phyloP scores from a whole-genome alignment of 306 rosid genomes.

The Trichosanthes cucumerina region DNA sequence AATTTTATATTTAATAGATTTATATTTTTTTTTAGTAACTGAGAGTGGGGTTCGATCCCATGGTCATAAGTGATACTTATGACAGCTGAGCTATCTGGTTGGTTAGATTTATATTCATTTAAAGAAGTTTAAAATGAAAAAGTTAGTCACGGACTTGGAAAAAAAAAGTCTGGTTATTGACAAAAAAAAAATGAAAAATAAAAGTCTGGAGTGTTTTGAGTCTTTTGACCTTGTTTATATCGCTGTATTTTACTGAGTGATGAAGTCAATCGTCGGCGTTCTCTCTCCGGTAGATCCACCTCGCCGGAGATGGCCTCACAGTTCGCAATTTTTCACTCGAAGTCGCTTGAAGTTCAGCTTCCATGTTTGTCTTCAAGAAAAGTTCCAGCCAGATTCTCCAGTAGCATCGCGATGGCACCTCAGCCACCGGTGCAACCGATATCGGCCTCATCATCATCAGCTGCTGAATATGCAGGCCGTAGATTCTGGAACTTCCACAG shows the following conservation, averaged over 20 bases:
- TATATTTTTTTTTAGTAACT: too few species aligned
- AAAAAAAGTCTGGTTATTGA: too few species aligned
- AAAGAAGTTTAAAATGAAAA: too few species aligned
- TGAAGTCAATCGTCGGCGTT: background rate
- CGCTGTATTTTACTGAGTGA: background rate
- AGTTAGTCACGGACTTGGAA: too few species aligned
- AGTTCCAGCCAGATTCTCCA: background rate
- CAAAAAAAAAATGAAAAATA: too few species aligned
- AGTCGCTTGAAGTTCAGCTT: conserved; percentile 10
- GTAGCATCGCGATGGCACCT: background rate
- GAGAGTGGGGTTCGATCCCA: too few species aligned
- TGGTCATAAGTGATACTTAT: too few species aligned
- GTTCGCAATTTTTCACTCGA: background rate
- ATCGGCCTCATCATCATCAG: background rate
- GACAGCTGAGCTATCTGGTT: too few species aligned
- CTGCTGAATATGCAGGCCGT: background rate
- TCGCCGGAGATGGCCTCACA: conserved; percentile 19
- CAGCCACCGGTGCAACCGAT: background rate
- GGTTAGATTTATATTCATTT: too few species aligned
- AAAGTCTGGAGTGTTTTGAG: too few species aligned
- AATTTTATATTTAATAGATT: too few species aligned
- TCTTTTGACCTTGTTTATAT: background rate
- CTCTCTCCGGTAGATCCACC: background rate
- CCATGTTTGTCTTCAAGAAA: conserved; percentile 15
- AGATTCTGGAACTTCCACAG: background rate